Percentiles rank a stretch among this genome's conserved stretches.
Evolutionary conservation across 1,284 basidiomycete species (phyloP).

Genomic region (Caloboletus inedulis): DNA sequence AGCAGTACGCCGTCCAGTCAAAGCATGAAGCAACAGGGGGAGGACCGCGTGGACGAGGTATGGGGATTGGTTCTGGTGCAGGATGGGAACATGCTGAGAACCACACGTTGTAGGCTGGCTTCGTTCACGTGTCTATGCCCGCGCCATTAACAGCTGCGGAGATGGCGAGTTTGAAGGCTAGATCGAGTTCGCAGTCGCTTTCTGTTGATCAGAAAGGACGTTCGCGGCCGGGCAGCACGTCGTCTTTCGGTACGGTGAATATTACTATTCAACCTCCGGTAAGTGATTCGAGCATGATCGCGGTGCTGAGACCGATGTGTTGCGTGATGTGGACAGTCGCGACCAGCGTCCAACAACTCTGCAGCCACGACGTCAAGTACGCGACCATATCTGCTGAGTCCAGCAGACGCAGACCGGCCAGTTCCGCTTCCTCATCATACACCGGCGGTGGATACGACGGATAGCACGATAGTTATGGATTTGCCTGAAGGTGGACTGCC

Average conservation of each 20-base stretch:
- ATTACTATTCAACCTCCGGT: slow-evolving; percentile 36
- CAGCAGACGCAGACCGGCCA: slow-evolving; percentile 33
- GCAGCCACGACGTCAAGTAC: slow-evolving; percentile 22
- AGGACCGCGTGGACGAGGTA: slow-evolving; percentile 34
- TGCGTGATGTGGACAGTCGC: slow-evolving; percentile 21
- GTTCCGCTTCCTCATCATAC: slow-evolving; percentile 28
- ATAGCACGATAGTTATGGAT: slow-evolving; percentile 23
- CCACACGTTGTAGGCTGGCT: slow-evolving; percentile 24
- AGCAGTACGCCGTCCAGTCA: slow-evolving; percentile 15
- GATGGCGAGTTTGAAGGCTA: slow-evolving; percentile 21
- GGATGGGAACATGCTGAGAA: slow-evolving; percentile 5
- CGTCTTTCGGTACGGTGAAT: slow-evolving; percentile 32
- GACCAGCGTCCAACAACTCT: slow-evolving; percentile 31
- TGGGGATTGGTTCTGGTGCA: slow-evolving; percentile 2
- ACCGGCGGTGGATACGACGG: not conserved
- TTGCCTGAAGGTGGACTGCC: slow-evolving; percentile 26
- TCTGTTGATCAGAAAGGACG: slow-evolving; percentile 21
- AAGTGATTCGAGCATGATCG: slow-evolving; percentile 5
- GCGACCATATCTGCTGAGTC: slow-evolving; percentile 29
- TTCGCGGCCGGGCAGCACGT: slow-evolving; percentile 28
- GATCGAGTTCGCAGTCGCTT: slow-evolving; percentile 20
- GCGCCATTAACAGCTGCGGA: slow-evolving; percentile 26
- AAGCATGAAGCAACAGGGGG: slow-evolving; percentile 11
- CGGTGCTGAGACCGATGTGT: slow-evolving; percentile 1
- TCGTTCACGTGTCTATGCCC: slow-evolving; percentile 36